Evolutionary conservation across 2,329 filamentous ascomycete genomes (phyloP), one percentile per base, ranked within the genome.

Genomic region (Fusarium sp.): DNA sequence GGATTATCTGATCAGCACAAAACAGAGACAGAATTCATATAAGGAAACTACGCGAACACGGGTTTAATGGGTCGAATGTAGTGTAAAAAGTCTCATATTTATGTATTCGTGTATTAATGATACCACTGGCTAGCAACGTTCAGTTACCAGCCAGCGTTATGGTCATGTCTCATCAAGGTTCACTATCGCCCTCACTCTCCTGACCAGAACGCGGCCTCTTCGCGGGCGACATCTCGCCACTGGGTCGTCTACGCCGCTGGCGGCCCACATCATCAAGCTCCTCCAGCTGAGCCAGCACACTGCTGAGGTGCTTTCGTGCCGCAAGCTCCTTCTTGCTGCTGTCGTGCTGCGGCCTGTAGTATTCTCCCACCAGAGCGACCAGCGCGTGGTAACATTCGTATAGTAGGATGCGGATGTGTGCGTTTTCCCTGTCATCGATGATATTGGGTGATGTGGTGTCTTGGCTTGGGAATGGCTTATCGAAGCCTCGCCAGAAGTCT

Each of bases 381-480:
- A 85, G 79, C 6, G 86, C 83, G 66, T 89, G 86, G 73, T 88
- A 89, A 71, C 85, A 87, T 65, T 85, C 82, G 76, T 90, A 90
- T 5, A 90, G 76, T 4, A 89, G 76, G 9, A 88, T 71, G 13
- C 87, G 82, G 4, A 82, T 76, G n/a, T 78, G 71, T 1, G 81
- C 81, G 59, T 82, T 81, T n/a, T 79, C 77, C 21, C 74, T 72
- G 62, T 84, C 83, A 45, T 86, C 82, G 45, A 86, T 77, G 3
- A 83, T 65, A 34, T 43, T 75, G 44, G 67, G 59, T 16, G 21
- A 45, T 6, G 34, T 12, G 5, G 42, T 49, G n/a, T 69, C 48
- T 14, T 69, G 59, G n/a, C 68, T 61, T 25, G 55, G 30, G 2
- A 71, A 37, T 13, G 57, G 61, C 19, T 71, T 74, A 31, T 78